These are phyloP conservation scores for Sporopachydermia quercuum DNA, from an alignment of 805 yeast genomes.

Conservation along the genomic window DNA sequence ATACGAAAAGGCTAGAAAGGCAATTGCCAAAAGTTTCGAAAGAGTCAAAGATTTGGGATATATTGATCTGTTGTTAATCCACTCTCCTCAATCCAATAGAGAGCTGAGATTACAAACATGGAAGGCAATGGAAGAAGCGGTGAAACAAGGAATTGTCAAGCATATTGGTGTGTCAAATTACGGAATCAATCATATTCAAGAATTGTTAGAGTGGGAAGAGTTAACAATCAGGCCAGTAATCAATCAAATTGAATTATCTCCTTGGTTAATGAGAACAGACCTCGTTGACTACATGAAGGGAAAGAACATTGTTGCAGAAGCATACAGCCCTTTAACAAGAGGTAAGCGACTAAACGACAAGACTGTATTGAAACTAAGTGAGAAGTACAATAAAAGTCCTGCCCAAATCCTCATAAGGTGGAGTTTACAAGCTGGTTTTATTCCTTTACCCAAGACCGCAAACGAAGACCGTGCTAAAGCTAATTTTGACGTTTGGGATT, in stretches of 20 bases:
- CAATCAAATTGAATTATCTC: slow-evolving; percentile 74
- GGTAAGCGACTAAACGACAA: slow-evolving; percentile 40
- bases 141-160: slow-evolving; percentile 38
- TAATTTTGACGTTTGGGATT: slow-evolving; percentile 41
- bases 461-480: slow-evolving; percentile 33
- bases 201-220: slow-evolving; percentile 41
- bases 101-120: slow-evolving; percentile 43
- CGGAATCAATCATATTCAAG: slow-evolving; percentile 46
- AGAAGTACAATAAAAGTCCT: slow-evolving; percentile 31
- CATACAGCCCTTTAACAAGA: slow-evolving; percentile 66
- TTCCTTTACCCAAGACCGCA: slow-evolving; percentile 57
- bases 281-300: slow-evolving; percentile 44
- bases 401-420: slow-evolving; percentile 60
- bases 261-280: slow-evolving; percentile 61
- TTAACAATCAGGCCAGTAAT: slow-evolving; percentile 48
- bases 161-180: slow-evolving; percentile 69
- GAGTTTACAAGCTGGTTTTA: slow-evolving; percentile 57
- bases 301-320: slow-evolving; percentile 47
- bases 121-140: slow-evolving; percentile 63
- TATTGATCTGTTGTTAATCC: slow-evolving; percentile 28
- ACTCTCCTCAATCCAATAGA: slow-evolving; percentile 40
- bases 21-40: slow-evolving; percentile 26
- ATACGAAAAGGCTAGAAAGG: slow-evolving; percentile 25
- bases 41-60: slow-evolving; percentile 13
- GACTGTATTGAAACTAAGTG: slow-evolving; percentile 36